Evolutionary conservation across 129 eudicot genomes (phyloP).

Genomic region (sunflower (Helianthus annuus)): DNA sequence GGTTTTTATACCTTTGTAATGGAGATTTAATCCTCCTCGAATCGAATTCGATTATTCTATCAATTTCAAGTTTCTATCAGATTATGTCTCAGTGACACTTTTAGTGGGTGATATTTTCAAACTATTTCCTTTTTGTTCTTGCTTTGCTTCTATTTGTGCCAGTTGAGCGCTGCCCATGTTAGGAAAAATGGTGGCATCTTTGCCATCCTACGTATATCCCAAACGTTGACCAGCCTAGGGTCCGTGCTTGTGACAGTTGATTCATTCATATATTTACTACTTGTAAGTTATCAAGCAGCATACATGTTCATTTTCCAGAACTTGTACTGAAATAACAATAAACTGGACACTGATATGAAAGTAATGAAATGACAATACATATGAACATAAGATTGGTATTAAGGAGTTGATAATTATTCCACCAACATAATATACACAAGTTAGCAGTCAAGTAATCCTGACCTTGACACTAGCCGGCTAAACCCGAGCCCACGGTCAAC

Average conservation of each 20-base stretch:
- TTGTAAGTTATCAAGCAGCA: too few species aligned
- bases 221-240: too few species aligned
- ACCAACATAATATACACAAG: conserved; percentile 16
- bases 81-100: too few species aligned
- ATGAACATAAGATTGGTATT: background rate
- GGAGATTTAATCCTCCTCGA: too few species aligned
- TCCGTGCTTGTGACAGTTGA: too few species aligned
- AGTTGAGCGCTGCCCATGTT: background rate
- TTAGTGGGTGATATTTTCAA: conserved; percentile 28
- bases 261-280: too few species aligned
- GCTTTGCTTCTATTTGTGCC: conserved; percentile 28
- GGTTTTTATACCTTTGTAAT: too few species aligned
- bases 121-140: conserved; percentile 49
- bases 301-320: too few species aligned
- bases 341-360: background rate
- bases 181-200: background rate
- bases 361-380: background rate
- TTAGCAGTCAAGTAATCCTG: conserved; percentile 7
- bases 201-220: background rate
- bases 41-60: too few species aligned
- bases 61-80: too few species aligned
- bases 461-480: conserved; percentile 16
- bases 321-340: background rate
- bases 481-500: conserved; percentile 14
- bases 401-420: conserved; percentile 10